Percentiles rank a stretch among this genome's conserved stretches.
Conservation (phyloP, 2,329 filamentous ascomycete genomes). For the Hypoxylon rubiginosum region DNA sequence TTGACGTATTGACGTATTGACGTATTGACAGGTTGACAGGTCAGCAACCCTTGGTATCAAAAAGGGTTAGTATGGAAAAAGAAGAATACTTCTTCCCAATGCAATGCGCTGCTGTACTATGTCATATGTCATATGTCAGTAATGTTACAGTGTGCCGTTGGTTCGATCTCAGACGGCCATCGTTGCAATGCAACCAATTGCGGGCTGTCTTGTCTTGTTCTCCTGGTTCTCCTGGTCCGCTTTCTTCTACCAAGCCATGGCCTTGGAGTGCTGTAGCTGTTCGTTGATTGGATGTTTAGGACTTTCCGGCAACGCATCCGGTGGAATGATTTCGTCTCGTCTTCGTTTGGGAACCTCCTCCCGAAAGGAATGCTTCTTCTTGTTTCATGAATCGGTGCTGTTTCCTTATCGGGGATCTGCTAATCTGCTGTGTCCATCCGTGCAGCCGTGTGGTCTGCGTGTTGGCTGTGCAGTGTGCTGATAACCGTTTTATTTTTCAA, state of each 20-base stretch:
- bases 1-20: background rate
- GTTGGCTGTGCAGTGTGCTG: constrained; percentile 15
- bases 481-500: constrained; percentile 37
- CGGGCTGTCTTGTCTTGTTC: constrained; percentile 21
- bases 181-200: constrained; percentile 26
- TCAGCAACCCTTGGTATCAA: background rate
- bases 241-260: constrained; percentile 31
- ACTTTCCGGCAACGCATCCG: constrained; percentile 36
- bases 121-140: constrained; percentile 25
- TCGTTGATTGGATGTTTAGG: constrained; percentile 31
- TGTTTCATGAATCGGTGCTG: constrained; percentile 40
- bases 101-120: background rate
- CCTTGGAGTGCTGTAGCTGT: constrained; percentile 23
- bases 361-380: constrained; percentile 39
- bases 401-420: constrained; percentile 21
- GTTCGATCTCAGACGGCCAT: constrained; percentile 30
- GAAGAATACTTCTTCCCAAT: constrained; percentile 1
- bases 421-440: constrained; percentile 12
- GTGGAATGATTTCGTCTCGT: constrained; percentile 39
- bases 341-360: constrained; percentile 40
- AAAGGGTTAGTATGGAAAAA: background rate
- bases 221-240: constrained; percentile 11
- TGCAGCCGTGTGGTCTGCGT: background rate
- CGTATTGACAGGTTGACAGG: background rate
- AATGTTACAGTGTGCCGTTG: constrained; percentile 11